Conservation (phyloP, 164 flowering plant genomes). For the Tinospora cordifolia region DNA sequence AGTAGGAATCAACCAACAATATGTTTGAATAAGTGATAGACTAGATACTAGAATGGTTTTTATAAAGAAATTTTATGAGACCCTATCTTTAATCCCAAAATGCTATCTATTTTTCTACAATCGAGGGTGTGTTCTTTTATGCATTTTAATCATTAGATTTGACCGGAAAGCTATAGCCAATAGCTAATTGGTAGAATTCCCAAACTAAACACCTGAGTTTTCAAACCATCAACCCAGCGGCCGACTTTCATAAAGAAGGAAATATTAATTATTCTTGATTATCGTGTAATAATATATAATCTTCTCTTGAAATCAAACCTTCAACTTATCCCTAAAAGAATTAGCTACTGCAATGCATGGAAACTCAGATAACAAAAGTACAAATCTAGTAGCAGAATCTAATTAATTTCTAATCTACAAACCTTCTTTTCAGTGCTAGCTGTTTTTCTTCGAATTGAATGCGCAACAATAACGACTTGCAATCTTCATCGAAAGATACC, state of each 20-base stretch:
- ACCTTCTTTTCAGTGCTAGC: background rate
- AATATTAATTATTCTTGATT: background rate
- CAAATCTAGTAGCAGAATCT: background rate
- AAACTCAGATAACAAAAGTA: background rate
- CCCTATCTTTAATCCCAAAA: background rate
- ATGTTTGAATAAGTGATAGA: background rate
- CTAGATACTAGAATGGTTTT: background rate
- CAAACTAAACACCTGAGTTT: no score
- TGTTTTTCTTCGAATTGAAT: no score
- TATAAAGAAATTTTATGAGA: background rate
- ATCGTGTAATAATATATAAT: background rate
- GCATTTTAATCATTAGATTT: no score
- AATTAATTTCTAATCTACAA: background rate
- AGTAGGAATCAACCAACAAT: background rate
- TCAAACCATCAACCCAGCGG: background rate
- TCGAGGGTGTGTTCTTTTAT: no score
- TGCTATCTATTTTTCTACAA: no score
- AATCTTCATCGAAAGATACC: no score
- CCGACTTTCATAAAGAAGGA: background rate
- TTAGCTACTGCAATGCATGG: background rate
- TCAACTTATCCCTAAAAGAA: background rate
- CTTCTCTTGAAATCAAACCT: background rate
- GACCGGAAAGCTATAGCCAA: no score
- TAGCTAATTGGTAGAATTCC: no score
- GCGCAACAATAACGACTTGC: no score